Evolutionary conservation across 2,329 filamentous ascomycete genomes (phyloP).

Genomic region (Nemania diffusa): DNA sequence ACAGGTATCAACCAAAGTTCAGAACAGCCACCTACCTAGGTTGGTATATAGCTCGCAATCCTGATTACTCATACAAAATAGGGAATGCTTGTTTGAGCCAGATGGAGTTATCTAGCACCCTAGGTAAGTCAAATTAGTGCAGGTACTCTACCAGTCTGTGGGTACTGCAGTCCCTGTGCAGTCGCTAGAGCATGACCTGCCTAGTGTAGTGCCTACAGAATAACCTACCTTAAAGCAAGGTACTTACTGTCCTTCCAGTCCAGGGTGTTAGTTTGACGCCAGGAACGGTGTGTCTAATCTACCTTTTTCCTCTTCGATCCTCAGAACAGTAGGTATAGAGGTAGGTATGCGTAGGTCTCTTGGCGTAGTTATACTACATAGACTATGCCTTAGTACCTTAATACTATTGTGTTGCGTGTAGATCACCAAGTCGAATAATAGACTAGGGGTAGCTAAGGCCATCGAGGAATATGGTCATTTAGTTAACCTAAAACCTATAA

Average conservation of each 20-base stretch:
- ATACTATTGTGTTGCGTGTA: no score
- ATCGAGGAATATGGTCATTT: no score
- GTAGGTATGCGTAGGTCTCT: no score
- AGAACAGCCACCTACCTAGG: not conserved
- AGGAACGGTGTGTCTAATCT: not conserved
- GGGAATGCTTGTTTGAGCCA: not conserved
- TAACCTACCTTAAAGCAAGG: not conserved
- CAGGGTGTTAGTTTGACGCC: not conserved
- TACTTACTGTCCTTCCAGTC: not conserved
- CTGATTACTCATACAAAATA: not conserved
- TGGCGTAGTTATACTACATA: no score
- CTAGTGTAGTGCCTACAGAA: not conserved
- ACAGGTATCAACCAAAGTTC: not conserved
- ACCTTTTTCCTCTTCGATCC: not conserved
- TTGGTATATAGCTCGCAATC: not conserved
- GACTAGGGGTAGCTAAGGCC: no score
- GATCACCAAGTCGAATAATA: no score
- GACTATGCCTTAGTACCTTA: no score
- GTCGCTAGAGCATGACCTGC: constrained; percentile 1
- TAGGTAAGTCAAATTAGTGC: not conserved
- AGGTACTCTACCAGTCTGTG: not conserved
- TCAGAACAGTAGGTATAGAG: no score
- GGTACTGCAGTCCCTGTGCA: not conserved
- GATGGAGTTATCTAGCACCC: no score
- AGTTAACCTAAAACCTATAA: no score